These are phyloP conservation scores for Alnus glutinosa DNA, from an alignment of 306 rosid species.

Conservation along the genomic window DNA sequence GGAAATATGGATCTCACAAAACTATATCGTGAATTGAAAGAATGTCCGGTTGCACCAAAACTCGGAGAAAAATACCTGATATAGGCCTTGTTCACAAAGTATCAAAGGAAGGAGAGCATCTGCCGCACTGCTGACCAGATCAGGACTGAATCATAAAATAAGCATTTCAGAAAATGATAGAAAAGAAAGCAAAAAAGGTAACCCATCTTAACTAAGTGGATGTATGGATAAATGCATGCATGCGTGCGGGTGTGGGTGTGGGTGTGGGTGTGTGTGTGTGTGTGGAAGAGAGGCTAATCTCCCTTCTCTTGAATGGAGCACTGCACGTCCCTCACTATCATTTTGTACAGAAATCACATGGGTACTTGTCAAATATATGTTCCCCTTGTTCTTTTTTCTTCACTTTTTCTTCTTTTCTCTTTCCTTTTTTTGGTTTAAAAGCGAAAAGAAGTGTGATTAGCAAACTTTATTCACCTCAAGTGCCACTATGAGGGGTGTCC, in stretches of 20 bases:
- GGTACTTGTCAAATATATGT: neutral
- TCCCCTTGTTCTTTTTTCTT: neutral
- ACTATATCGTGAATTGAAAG: neutral
- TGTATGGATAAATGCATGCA: neutral
- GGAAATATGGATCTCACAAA: neutral
- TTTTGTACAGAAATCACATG: too few species aligned
- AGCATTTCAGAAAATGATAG: conserved; percentile 13
- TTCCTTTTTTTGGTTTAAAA: neutral
- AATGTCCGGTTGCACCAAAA: neutral
- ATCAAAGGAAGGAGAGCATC: conserved; percentile 91
- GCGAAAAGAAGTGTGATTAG: neutral
- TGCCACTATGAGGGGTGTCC: neutral
- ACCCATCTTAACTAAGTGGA: neutral
- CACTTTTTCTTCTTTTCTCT: neutral
- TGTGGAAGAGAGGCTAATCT: neutral
- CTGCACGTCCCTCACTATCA: neutral
- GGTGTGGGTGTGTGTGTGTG: neutral
- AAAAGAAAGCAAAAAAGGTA: neutral
- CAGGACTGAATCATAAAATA: conserved; percentile 58
- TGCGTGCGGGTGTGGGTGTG: neutral
- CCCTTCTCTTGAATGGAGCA: neutral
- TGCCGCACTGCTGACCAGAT: conserved; percentile 88
- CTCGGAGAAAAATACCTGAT: conserved; percentile 54
- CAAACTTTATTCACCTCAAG: neutral
- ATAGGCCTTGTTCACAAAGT: conserved; percentile 85